These are phyloP conservation scores for Starmera quercuum DNA, from an alignment of 805 yeast genomes.

Conservation along the genomic window DNA sequence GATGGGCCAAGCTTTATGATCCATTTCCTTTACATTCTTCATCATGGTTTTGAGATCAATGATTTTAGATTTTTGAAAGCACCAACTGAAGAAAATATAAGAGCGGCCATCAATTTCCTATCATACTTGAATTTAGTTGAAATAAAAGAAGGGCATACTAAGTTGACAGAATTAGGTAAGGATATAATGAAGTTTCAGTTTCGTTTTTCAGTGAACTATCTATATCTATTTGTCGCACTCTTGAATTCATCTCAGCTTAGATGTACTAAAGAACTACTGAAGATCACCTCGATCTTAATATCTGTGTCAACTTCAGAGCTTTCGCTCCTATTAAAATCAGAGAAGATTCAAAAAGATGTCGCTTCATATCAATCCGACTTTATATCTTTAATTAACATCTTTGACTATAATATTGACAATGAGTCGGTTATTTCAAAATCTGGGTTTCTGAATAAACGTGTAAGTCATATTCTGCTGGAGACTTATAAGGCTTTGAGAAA, in stretches of 20 bases:
- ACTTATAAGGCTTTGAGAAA: neutral
- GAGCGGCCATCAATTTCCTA: neutral
- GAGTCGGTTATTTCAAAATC: neutral
- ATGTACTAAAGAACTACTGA: conserved; percentile 2
- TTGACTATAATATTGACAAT: neutral
- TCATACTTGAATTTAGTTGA: conserved; percentile 1
- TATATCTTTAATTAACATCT: neutral
- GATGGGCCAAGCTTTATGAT: neutral
- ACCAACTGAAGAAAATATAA: conserved; percentile 1
- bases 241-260: neutral
- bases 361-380: neutral
- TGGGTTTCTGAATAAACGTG: neutral
- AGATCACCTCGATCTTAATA: conserved; percentile 1
- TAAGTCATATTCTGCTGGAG: neutral
- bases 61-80: conserved; percentile 1
- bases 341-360: neutral
- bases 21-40: conserved; percentile 1
- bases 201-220: neutral
- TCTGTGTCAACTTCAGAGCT: neutral
- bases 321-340: neutral
- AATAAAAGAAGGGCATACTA: neutral
- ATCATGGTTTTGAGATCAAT: neutral
- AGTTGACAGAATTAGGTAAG: neutral
- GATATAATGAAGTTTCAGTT: conserved; percentile 1
- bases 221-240: conserved; percentile 1